Evolutionary conservation across 2,329 filamentous ascomycete species (phyloP), one percentile per base, ranked within the genome.

Genomic region (Talaromyces sp.): DNA sequence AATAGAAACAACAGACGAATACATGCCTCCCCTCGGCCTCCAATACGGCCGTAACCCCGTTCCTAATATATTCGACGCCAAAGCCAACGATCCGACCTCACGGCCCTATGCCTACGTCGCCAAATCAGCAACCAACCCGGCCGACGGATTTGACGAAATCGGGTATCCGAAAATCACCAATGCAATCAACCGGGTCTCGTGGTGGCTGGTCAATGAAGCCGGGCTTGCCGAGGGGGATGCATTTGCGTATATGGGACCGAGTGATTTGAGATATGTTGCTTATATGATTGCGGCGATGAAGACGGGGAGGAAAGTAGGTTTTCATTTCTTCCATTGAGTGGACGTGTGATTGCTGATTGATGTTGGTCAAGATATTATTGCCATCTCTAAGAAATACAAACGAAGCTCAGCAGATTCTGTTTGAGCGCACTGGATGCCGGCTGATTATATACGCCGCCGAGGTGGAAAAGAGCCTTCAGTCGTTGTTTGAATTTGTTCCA

Each of bases 361-460:
- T 3, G 17, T 25, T 19, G n/a, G 13, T 44, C 10, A 22, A 63
- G 59, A 57, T 63, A 42, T 55, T 63, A 47, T 22, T 62, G 28
- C 62, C 62, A 13, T 63, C 62, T 8, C 53, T 59, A 15, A 56
- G 62, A 57, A 63, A 63, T 49, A 62, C 62, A 39, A 57, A 62
- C n/a, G 44, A 60, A 7, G 62, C 62, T 3, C 62, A 63, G 22
- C 57, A 59, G 36, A 25, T 25, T 15, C 55, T 63, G 15, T 62
- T 63, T 52, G 32, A 63, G 30, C 62, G 62, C 13, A 62, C 56
- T 32, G 60, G 55, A 17, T 57, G 49, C 17, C 47, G 44, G 11
- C 55, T 56, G 4, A 57, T 63, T 33, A 42, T 63, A 13, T 63
- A 59, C 53, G 62, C 22, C n/a, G 39, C 10, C 19, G 55, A 60